Percentiles rank a stretch among this genome's conserved stretches.
These are phyloP conservation scores for Stellera chamaejasme DNA, from an alignment of 345 rosid genomes.

Conservation along the genomic window DNA sequence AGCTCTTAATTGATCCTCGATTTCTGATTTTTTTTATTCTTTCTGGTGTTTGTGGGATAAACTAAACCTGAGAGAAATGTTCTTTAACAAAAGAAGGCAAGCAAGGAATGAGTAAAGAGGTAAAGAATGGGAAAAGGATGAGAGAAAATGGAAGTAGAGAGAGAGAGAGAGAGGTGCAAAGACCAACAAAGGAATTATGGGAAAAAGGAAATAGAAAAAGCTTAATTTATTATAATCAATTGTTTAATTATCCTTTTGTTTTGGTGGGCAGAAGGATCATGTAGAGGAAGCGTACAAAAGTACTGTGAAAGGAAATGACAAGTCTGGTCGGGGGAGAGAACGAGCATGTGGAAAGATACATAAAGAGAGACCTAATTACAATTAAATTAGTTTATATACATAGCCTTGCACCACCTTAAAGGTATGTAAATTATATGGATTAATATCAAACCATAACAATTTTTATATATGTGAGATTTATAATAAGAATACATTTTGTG, in stretches of 20 bases:
- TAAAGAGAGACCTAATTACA: background rate
- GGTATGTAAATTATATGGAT: too few species aligned
- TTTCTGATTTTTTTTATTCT: too few species aligned
- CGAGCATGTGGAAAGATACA: conserved; percentile 7
- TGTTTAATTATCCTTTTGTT: background rate
- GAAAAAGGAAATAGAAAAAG: conserved; percentile 14
- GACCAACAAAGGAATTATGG: conserved; percentile 15
- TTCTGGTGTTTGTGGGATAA: too few species aligned
- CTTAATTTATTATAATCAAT: background rate
- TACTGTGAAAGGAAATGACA: conserved; percentile 24
- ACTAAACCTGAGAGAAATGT: too few species aligned
- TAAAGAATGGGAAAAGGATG: conserved; percentile 5
- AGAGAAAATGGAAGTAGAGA: too few species aligned
- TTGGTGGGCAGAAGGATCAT: conserved; percentile 8
- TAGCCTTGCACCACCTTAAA: too few species aligned
- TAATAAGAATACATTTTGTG: too few species aligned
- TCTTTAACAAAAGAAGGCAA: conserved; percentile 2
- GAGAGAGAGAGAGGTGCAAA: conserved; percentile 6
- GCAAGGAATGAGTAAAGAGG: conserved; percentile 7
- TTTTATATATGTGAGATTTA: too few species aligned
- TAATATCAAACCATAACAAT: too few species aligned
- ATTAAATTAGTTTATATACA: too few species aligned
- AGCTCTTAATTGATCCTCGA: background rate
- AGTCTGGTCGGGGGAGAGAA: conserved; percentile 31
- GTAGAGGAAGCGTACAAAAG: conserved; percentile 24